A percentile compares a stretch with the other conserved stretches of the same genome.
phyloP scores from a whole-genome alignment of 2,329 filamentous ascomycete genomes.

The Zymoseptoria brevis region DNA sequence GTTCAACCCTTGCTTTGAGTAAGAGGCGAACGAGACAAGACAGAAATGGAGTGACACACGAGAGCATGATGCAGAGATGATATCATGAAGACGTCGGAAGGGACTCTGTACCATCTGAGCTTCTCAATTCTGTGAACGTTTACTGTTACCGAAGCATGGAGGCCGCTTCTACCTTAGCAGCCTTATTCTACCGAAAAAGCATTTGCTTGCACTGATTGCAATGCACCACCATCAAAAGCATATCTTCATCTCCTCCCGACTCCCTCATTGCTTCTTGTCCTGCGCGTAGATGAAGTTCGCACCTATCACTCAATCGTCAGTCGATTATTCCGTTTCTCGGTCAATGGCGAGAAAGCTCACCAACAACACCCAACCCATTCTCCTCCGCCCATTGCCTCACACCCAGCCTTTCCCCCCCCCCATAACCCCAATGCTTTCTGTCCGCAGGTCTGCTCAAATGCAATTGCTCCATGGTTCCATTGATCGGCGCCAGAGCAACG shows the following conservation, averaged over 20 bases:
- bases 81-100: background rate
- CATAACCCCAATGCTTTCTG: conserved; percentile 50
- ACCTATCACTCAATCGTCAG: conserved; percentile 17
- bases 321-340: background rate
- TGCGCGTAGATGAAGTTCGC: conserved; percentile 42
- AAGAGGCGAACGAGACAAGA: background rate
- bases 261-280: conserved; percentile 41
- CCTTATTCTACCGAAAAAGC: background rate
- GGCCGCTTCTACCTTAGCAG: background rate
- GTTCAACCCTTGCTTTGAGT: conserved; percentile 1
- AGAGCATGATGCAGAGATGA: background rate
- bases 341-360: conserved; percentile 18
- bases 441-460: conserved; percentile 41
- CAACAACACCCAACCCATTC: conserved; percentile 43
- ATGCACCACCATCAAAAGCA: background rate
- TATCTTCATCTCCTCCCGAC: background rate
- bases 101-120: background rate
- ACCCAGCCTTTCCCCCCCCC: conserved; percentile 42
- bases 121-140: background rate
- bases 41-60: background rate
- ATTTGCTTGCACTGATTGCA: background rate
- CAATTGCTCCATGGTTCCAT: conserved; percentile 36
- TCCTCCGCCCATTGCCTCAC: conserved; percentile 44
- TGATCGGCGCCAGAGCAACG: conserved; percentile 40
- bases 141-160: background rate